These are phyloP conservation scores for Clarireedia homoeocarpa DNA, from an alignment of 2,329 filamentous ascomycete species.

Conservation along the genomic window DNA sequence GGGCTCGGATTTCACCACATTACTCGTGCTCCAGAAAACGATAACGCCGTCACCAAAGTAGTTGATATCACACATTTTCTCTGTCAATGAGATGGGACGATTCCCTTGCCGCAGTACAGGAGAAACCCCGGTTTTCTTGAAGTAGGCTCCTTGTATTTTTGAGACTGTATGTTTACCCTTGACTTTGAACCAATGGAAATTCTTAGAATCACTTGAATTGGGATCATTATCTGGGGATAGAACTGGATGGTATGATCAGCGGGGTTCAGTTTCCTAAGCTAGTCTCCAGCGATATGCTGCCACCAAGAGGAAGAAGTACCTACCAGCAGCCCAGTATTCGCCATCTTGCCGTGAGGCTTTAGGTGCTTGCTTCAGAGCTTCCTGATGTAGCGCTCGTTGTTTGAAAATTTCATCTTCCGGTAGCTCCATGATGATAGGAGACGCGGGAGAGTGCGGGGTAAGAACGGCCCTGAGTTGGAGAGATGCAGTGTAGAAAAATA, in stretches of 20 bases:
- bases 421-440: not conserved
- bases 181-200: conserved; percentile 8
- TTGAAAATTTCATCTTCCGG: not conserved
- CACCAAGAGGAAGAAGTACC: not conserved
- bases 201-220: not conserved
- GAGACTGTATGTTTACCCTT: conserved; percentile 8
- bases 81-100: not conserved
- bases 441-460: not conserved
- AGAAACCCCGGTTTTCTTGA: not conserved
- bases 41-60: conserved; percentile 2
- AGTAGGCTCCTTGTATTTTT: conserved; percentile 2
- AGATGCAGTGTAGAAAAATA: too few relatives aligned
- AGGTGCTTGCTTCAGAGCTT: not conserved
- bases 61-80: not conserved
- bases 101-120: not conserved
- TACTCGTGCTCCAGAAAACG: not conserved
- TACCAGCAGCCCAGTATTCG: conserved; percentile 6
- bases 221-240: not conserved
- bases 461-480: too few relatives aligned
- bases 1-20: not conserved
- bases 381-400: not conserved
- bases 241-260: not conserved
- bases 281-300: not conserved
- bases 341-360: not conserved
- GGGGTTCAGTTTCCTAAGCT: not conserved